Evolutionary conservation across 805 yeast species (phyloP), one percentile per base, ranked within the genome.

Genomic region (Cyberlindnera mrakii): DNA sequence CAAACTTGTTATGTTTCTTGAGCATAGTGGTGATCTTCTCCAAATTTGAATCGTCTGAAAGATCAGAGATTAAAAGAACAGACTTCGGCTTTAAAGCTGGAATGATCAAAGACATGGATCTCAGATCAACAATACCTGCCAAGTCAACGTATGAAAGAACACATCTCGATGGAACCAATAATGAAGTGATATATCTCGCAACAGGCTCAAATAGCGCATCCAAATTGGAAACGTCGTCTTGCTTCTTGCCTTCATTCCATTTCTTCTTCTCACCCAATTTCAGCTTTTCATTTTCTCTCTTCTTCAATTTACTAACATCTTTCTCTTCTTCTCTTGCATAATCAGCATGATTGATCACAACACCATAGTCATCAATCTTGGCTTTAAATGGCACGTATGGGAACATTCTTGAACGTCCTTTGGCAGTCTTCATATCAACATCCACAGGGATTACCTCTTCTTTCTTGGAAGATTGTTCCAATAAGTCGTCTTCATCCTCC

Each of bases 351-450:
- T 82, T 80, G 17, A 90, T 80, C 2, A 81, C 64, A 43, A 78
- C 82, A 27, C 99, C 99, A 60, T 91, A 93, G 51, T 91, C 97
- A 58, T 93, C 98, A 37, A 72, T 66, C 50, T 84, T 78, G 19
- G 74, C 66, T 52, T 77, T 76, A 38, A 70, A 74, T 1, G 75
- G 73, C 32, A 77, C 66, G 52, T 68, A 84, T 11, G 96, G 98
- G 57, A 91, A 93, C 85, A 85, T 82, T 35, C 72, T 76, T 60
- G 69, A 49, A 30, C 58, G 45, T 10, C 52, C 52, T 27, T 57
- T 61, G 15, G 55, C 53, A 23, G 56, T 58, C 16, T 59, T 51
- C 3, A 60, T 61, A 37, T 59, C 64, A 9, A 61, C 63, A 15
- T 66, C 74, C 9, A 60, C 53, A 6, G 59, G 62, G 17, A 56